Base-by-base conservation (phyloP, 257 asterid genomes). In the Cinchona pubescens region DNA sequence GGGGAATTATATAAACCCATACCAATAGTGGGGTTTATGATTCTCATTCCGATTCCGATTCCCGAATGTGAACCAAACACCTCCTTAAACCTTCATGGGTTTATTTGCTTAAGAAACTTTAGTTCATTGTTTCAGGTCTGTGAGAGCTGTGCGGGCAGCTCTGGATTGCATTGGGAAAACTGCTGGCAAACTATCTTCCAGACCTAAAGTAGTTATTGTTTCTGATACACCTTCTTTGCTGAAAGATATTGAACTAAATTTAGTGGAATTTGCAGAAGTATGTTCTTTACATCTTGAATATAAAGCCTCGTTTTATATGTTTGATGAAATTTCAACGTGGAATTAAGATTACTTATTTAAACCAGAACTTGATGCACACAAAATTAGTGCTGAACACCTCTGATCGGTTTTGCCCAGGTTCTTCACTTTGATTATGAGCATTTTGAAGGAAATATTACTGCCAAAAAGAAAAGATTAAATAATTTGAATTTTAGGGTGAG, bases 191-290 rank as follows among this genome's bases (percentile, higher is more conserved):
- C 40, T 75, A 67, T 76, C 55, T 59, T 69, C 86, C 68, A 90
- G 82, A 80, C 99, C 97, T 61, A 92, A 82, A 82, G 85, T 95
- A 32, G 94, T 86, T 71, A 42, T 95, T 78, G 88, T 95, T 83
- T 91, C 99, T 2, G 99, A 95, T 82, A 89, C 88, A 67, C 98
- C 99, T 78, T 81, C 89, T 66, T 66, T 88, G 77, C 81, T 95
- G 79, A 81, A 84, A 79, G 90, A 90, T 58, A 86, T 92, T 78
- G 75, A 86, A 74, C 80, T 83, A 58, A 76, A 82, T 78, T 70
- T 95, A 73, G 82, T 83, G 77, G 87, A 90, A 78, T 81, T 88
- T 78, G 89, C 97, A 40, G 96, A 95, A 84, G 98, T 91, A 86
- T 78, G 83, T 77, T 75, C 35, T 7, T 70, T 62, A 19, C 60